These are phyloP conservation scores for Tetraselmis chui DNA, from an alignment of 139 green algal species.

Conservation along the genomic window DNA sequence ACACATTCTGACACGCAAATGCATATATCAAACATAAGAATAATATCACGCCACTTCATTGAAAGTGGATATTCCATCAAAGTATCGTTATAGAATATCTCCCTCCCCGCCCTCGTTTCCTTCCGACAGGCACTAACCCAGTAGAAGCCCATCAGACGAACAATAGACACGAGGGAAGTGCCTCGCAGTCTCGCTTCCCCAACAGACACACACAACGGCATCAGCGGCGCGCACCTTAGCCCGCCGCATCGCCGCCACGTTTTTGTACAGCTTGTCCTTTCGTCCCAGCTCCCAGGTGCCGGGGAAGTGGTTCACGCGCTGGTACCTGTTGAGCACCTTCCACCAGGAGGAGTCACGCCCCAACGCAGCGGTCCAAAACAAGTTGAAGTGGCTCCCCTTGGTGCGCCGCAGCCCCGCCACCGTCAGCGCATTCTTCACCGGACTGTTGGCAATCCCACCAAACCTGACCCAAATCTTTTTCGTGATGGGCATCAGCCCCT, in stretches of 20 bases:
- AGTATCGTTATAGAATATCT: too few species aligned
- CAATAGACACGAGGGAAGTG: too few species aligned
- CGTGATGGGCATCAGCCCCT: background rate
- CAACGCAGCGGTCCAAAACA: conserved; percentile 48
- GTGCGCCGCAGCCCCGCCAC: conserved; percentile 30
- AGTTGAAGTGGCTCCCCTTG: conserved; percentile 32
- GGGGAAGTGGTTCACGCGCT: conserved; percentile 62
- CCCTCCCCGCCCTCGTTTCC: too few species aligned
- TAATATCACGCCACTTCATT: too few species aligned
- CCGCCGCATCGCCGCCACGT: conserved; percentile 21
- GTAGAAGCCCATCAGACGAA: too few species aligned
- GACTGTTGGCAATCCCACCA: conserved; percentile 39
- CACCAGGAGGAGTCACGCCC: conserved; percentile 13
- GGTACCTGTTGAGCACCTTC: conserved; percentile 30
- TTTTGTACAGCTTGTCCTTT: conserved; percentile 47
- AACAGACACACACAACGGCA: too few species aligned
- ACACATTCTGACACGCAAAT: too few species aligned
- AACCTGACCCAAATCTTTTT: conserved; percentile 38
- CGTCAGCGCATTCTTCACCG: conserved; percentile 41
- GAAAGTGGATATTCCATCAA: too few species aligned
- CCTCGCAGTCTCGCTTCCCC: too few species aligned
- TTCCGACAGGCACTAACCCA: too few species aligned
- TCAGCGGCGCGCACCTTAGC: conserved; percentile 6
- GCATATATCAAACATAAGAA: too few species aligned
- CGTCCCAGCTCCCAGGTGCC: conserved; percentile 67